Evolutionary conservation across 1,284 basidiomycete species (phyloP), one percentile per base, ranked within the genome.

Genomic region (Acaromyces ingoldii): DNA sequence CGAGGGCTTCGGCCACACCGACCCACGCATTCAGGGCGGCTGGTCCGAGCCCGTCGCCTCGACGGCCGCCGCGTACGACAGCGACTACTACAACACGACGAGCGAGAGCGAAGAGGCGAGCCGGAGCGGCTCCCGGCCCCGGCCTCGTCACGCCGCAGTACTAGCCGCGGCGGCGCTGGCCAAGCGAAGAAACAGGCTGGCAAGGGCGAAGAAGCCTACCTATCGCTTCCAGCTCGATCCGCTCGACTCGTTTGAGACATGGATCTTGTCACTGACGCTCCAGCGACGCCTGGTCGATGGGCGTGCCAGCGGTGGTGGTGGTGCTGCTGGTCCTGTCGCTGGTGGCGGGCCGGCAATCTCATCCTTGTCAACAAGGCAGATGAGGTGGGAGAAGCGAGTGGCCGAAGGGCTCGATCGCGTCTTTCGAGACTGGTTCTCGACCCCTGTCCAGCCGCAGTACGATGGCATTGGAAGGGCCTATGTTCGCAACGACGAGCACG

Each of bases 141-240:
- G 5, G 24, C 10, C 45, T 19, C 24, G 6, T 10, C n/a, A 19
- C 17, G 9, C 10, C 29, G 15, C 26, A 34, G 6, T 19, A 24
- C 38, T 17, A 11, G n/a, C n/a, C n/a, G n/a, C n/a, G n/a, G n/a
- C n/a, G n/a, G n/a, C 22, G 30, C 17, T n/a, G n/a, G 19, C 36
- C 26, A 45, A n/a, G 7, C 39, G 29, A 19, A 37, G 26, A 15
- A 53, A 44, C n/a, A 25, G 13, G 29, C 21, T 19, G 34, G 13
- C 15, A 13, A 7, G 11, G 22, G 9, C 38, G n/a, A 13, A 48
- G 44, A 34, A 24, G 49, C 41, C 51, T 6, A 55, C 47, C 34
- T 66, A 65, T 48, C 54, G 58, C 9, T 64, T 67, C 37, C 65
- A 68, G 43, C 65, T 64, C 33, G 65, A 67, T 21, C 58, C 65